Evolutionary conservation across 192 early-diverging fungal species (phyloP), one percentile per base, ranked within the genome.

Genomic region (Jimgerdemannia flammicorona): DNA sequence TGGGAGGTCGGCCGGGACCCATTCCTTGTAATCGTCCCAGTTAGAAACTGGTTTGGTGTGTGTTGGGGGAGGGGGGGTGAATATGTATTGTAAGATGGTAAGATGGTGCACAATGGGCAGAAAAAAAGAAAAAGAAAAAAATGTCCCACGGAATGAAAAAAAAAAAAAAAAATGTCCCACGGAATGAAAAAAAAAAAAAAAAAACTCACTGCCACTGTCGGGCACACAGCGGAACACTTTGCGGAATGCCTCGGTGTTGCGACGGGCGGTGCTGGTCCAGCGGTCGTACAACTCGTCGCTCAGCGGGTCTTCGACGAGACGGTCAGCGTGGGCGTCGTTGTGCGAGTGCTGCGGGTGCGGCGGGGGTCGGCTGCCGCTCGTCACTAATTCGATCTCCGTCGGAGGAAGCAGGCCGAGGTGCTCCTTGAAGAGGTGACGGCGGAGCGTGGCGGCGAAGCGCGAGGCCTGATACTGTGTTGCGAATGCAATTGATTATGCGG

Each of bases 201-300:
- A 76, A 4, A 86, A 19, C 71, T 70, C 74, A 83, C 81, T 78
- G 42, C 69, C 92, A 68, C 96, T 90, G 73, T 97, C 95, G 17
- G 95, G 95, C 19, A 95, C 90, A 78, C 92, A 94, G 43, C 90
- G 89, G 83, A 97, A 97, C 8, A 96, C 91, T 19, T 93, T 87
- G 40, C 95, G 83, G 79, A 94, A 94, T 43, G 87, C 82, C 20
- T 74, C 69, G 20, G 91, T 93, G 82, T 97, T 97, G 3, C 41
- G 78, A 2, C 78, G 80, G 6, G 94, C 93, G 2, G 89, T 90
- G 0, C 66, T 43, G 64, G 77, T 83, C 95, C 95, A 97, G 54
- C 86, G 68, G 0, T 84, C 54, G 43, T 81, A 43, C 18, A 85
- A 85, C 74, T 93, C 93, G 54, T 81, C 82, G 3, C 83, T 81